A percentile compares a stretch with the other conserved stretches of the same genome.
Conservation (phyloP, 306 rosid genomes). For the Lathyrus tuberosus region DNA sequence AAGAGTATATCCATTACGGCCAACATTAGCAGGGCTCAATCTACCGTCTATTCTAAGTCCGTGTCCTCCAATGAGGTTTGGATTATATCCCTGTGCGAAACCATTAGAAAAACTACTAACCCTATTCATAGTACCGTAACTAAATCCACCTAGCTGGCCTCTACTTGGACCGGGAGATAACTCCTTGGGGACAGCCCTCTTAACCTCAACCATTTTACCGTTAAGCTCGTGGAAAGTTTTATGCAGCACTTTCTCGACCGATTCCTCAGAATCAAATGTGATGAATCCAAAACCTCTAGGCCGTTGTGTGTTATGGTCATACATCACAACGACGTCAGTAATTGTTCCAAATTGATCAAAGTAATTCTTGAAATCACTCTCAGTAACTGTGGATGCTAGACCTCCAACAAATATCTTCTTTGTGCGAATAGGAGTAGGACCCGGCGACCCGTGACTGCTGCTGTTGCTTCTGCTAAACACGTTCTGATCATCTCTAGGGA, state of each 20-base stretch:
- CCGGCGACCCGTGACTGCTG: constrained; percentile 58
- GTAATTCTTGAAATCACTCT: constrained; percentile 56
- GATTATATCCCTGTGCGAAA: constrained; percentile 52
- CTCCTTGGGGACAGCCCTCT: constrained; percentile 66
- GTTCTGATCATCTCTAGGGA: constrained; percentile 64
- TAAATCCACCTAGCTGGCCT: constrained; percentile 55
- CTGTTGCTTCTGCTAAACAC: constrained; percentile 49
- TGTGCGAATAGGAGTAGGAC: constrained; percentile 51
- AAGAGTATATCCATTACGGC: constrained; percentile 55
- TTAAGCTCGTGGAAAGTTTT: constrained; percentile 59
- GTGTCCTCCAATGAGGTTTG: constrained; percentile 50
- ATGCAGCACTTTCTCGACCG: constrained; percentile 55
- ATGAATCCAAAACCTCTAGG: constrained; percentile 67
- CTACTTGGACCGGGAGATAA: constrained; percentile 52
- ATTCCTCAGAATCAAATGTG: constrained; percentile 61
- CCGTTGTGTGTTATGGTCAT: constrained; percentile 62
- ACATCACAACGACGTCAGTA: constrained; percentile 65
- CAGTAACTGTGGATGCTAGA: constrained; percentile 56
- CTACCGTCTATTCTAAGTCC: constrained; percentile 52
- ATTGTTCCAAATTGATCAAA: constrained; percentile 64
- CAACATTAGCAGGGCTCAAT: constrained; percentile 50
- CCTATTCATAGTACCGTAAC: constrained; percentile 48
- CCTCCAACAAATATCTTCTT: constrained; percentile 68
- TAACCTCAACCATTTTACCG: constrained; percentile 66
- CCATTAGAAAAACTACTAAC: constrained; percentile 52